These are phyloP conservation scores for Candida buenavistaensis DNA, from an alignment of 1,139 yeast species.

Conservation along the genomic window DNA sequence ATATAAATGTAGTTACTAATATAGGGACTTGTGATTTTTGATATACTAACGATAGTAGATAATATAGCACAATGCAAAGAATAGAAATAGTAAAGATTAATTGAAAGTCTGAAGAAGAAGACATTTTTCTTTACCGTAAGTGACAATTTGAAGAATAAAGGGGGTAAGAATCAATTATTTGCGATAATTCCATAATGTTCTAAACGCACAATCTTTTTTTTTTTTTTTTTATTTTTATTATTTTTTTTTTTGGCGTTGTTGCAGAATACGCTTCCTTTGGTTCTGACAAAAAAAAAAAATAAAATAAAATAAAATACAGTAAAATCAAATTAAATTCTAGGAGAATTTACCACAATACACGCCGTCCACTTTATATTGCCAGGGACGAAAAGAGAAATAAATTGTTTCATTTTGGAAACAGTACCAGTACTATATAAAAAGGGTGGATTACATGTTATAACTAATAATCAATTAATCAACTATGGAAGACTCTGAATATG, in stretches of 20 bases:
- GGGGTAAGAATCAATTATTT: background rate
- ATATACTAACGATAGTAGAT: conserved; percentile 10
- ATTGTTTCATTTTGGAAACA: background rate
- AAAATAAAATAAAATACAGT: too few relatives aligned
- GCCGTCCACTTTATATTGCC: conserved; percentile 4
- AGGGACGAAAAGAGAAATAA: conserved; percentile 2
- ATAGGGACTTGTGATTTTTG: conserved; percentile 27
- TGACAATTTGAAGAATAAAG: background rate
- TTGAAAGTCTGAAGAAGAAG: conserved; percentile 7
- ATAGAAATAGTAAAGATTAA: conserved; percentile 6
- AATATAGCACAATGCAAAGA: conserved; percentile 9
- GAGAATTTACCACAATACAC: too few relatives aligned
- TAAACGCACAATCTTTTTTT: too few relatives aligned
- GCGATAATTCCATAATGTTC: too few relatives aligned
- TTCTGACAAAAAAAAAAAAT: too few relatives aligned
- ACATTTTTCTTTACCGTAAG: conserved; percentile 3
- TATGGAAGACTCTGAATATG: conserved; percentile 15
- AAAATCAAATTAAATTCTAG: too few relatives aligned
- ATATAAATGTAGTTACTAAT: conserved; percentile 29
- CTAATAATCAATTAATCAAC: too few relatives aligned
- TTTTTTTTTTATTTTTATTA: too few relatives aligned
- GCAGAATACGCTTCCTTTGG: too few relatives aligned
- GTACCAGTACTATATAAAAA: too few relatives aligned
- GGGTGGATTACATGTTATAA: too few relatives aligned
- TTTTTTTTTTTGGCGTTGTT: too few relatives aligned